phyloP scores from a whole-genome alignment of 2,329 filamentous ascomycete genomes.

The Neoarthrinium moseri region DNA sequence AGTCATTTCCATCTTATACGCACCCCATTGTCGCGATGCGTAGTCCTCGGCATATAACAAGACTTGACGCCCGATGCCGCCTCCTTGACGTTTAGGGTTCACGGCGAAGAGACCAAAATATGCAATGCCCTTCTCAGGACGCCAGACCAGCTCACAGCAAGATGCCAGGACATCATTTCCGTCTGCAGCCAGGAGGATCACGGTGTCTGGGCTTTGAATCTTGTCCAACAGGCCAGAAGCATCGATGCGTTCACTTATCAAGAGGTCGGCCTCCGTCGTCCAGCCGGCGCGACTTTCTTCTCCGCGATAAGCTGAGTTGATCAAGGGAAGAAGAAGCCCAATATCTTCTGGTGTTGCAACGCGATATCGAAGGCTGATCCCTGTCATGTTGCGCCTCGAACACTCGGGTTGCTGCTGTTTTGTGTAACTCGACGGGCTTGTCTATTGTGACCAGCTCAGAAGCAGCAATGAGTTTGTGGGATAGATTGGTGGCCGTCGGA shows the following conservation, averaged over 20 bases:
- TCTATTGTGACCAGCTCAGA: too few relatives aligned
- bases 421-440: too few relatives aligned
- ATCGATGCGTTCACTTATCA: constrained; percentile 43
- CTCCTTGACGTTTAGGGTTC: constrained; percentile 38
- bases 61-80: constrained; percentile 39
- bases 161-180: constrained; percentile 24
- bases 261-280: constrained; percentile 46
- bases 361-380: background rate
- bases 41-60: constrained; percentile 37
- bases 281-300: constrained; percentile 38
- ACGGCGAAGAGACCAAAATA: constrained; percentile 50
- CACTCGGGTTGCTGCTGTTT: too few relatives aligned
- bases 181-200: constrained; percentile 35
- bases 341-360: background rate
- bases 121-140: constrained; percentile 17
- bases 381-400: background rate
- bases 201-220: constrained; percentile 34
- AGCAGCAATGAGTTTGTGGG: too few relatives aligned
- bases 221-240: constrained; percentile 33
- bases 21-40: constrained; percentile 28
- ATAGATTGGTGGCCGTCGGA: too few relatives aligned
- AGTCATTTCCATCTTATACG: constrained; percentile 36
- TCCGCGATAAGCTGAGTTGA: constrained; percentile 44
- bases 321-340: constrained; percentile 32
- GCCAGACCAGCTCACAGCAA: constrained; percentile 41